Evolutionary conservation across 2,329 filamentous ascomycete genomes (phyloP), one percentile per base, ranked within the genome.

Genomic region (Phyllosticta citribraziliensis): DNA sequence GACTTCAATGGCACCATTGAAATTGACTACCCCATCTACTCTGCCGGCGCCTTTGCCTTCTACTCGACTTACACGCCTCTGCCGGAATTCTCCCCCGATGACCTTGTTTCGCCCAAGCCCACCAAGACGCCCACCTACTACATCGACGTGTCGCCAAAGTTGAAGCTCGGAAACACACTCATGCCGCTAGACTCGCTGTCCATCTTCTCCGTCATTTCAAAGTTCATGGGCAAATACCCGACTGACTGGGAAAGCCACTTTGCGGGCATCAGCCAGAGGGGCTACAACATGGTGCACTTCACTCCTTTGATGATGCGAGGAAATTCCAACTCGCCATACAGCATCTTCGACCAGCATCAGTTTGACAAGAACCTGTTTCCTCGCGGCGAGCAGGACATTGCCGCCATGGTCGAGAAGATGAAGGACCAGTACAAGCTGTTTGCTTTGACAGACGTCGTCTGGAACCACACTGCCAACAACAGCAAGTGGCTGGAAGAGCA

Each of bases 241-340:
- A 80, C 80, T 17, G 89, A 96, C 69, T 99, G 93, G 92, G 85
- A 97, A 71, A 88, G 85, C 57, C 93, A 97, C 72, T 78, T 99
- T 62, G 82, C 83, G 61, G 92, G 94, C 27, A 96, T 99, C 72
- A 89, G 89, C 72, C 85, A 89, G 69, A 84, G 94, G 64, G 92
- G 92, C 54, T 99, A 99, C 81, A 99, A 99, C 77, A 97, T 97
- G 91, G 86, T 99, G 63, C 94, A 99, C 74, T 99, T 99, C 74
- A 97, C 94, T 1, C 94, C 94, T 10, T 79, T 99, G 66, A 94
- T 96, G 80, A 82, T 88, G 62, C 86, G 94, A 63, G 94, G 94
- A 62, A 82, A 80, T 53, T 99, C 94, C 58, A 96, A 99, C 72
- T 99, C 94, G 1, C 94, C 94, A 0, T 99, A 97, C 79, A 99